These are phyloP conservation scores for Staphylotrichum longicolle DNA, from an alignment of 495 filamentous ascomycete genomes.

Conservation along the genomic window DNA sequence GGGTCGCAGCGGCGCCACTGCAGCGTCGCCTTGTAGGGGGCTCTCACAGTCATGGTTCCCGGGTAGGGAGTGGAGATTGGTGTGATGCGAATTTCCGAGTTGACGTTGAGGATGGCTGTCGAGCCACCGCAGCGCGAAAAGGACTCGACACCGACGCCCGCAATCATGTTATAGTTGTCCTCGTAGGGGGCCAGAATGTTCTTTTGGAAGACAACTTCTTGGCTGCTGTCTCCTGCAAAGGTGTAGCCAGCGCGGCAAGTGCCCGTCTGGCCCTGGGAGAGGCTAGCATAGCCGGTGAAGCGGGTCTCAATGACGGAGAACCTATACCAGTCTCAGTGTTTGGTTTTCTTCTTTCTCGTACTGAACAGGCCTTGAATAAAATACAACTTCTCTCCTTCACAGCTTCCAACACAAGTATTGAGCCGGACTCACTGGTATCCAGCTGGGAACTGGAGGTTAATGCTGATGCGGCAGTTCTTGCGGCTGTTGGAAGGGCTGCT, in stretches of 20 bases:
- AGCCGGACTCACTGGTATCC: slow-evolving; percentile 41
- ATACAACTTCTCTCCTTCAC: background rate
- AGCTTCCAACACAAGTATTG: background rate
- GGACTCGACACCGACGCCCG: slow-evolving; percentile 34
- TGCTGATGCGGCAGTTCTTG: slow-evolving; percentile 50
- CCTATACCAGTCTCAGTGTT: slow-evolving; percentile 16
- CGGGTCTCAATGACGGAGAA: slow-evolving; percentile 40
- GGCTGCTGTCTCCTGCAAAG: slow-evolving; percentile 33
- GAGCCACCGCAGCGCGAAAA: slow-evolving; percentile 34
- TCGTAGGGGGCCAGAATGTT: slow-evolving; percentile 34
- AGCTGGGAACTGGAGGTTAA: slow-evolving; percentile 44
- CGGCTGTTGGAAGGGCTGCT: slow-evolving; percentile 35
- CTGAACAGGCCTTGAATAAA: no score
- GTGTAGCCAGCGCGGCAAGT: slow-evolving; percentile 31
- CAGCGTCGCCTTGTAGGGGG: slow-evolving; percentile 15
- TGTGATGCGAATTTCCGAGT: slow-evolving; percentile 38
- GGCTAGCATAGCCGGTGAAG: slow-evolving; percentile 35
- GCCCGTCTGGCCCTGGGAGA: slow-evolving; percentile 27
- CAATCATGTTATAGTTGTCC: slow-evolving; percentile 35
- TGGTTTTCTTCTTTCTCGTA: background rate
- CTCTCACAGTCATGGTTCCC: slow-evolving; percentile 35
- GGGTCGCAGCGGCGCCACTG: slow-evolving; percentile 26
- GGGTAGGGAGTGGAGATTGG: slow-evolving; percentile 28
- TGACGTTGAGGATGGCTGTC: slow-evolving; percentile 39
- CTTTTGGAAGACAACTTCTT: slow-evolving; percentile 39